Percentiles rank a stretch among this genome's conserved stretches.
Conservation (phyloP, 495 filamentous ascomycete species). For the Aspergillus bertholletiae region DNA sequence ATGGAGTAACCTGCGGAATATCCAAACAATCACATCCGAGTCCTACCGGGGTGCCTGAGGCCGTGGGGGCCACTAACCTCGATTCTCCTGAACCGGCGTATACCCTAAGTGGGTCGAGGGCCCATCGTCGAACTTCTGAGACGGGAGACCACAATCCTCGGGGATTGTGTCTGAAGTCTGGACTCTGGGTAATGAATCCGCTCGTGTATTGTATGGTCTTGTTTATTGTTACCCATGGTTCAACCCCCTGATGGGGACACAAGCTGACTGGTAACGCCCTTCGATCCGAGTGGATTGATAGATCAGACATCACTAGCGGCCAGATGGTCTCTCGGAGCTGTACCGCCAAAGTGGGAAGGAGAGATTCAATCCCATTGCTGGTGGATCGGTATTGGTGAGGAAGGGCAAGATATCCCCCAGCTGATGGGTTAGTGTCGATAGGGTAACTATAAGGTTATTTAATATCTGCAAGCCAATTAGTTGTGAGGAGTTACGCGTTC, state of each 20-base stretch:
- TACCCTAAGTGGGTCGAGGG: not conserved
- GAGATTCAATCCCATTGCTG: not conserved
- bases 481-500: not conserved
- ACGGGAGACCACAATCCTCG: not conserved
- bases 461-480: not conserved
- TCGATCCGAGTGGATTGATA: not conserved
- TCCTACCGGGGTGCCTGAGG: not conserved
- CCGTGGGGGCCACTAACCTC: not conserved
- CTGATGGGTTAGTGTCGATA: no score
- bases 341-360: not conserved
- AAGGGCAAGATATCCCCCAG: no score
- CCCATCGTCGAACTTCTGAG: not conserved
- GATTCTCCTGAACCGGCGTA: constrained; percentile 6
- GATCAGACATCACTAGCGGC: not conserved
- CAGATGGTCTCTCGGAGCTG: not conserved
- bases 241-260: not conserved
- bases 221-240: not conserved
- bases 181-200: not conserved
- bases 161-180: constrained; percentile 3
- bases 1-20: not conserved
- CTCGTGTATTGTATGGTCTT: not conserved
- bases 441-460: not conserved
- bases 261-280: not conserved
- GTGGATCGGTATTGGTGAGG: no score
- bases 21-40: not conserved